Evolutionary conservation across 2,329 filamentous ascomycete genomes (phyloP), one percentile per base, ranked within the genome.

Genomic region (Leptographium flavum): DNA sequence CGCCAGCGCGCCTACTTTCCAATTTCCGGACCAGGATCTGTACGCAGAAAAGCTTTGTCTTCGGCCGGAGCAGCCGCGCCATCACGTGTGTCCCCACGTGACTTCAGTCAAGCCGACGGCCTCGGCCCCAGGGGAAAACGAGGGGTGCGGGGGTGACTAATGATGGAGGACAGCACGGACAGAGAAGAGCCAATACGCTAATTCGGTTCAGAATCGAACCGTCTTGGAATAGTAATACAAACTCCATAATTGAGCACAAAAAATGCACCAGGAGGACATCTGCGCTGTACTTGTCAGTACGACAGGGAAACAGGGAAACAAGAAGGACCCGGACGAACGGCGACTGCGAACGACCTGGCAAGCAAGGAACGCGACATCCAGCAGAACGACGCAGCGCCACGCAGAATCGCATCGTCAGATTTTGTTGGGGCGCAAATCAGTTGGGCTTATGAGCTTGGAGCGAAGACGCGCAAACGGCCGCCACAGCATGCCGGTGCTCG

Each of bases 211-310:
- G 27, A 25, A 25, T 22, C 13, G n/a, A 22, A 21, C n/a, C 35
- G n/a, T n/a, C n/a, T n/a, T n/a, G n/a, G n/a, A n/a, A 17, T 32
- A 21, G 25, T 30, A 30, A 38, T 28, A 28, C 19, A 14, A 23
- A 23, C 35, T 37, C 35, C 35, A 21, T 37, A 33, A 33, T 14
- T 35, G 10, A n/a, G 19, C 42, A 39, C 14, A 33, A 45, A 47
- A 46, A 45, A 42, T 32, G 35, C 33, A 15, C 47, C 51, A 54
- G 46, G 52, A 53, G 49, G 49, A 53, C 40, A 52, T 47, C 52
- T 54, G 49, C 53, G 50, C 52, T 31, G 53, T 54, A 53, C 49
- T 50, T 52, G 46, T 52, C 48, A 53, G 53, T 49, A 52, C 50
- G 49, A 52, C 45, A 38, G 39, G 45, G 45, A 43, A 23, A 39